Percentiles rank a stretch among this genome's conserved stretches.
phyloP scores from a whole-genome alignment of 192 early-diverging fungal genomes.

The Obelidium mucronatum region DNA sequence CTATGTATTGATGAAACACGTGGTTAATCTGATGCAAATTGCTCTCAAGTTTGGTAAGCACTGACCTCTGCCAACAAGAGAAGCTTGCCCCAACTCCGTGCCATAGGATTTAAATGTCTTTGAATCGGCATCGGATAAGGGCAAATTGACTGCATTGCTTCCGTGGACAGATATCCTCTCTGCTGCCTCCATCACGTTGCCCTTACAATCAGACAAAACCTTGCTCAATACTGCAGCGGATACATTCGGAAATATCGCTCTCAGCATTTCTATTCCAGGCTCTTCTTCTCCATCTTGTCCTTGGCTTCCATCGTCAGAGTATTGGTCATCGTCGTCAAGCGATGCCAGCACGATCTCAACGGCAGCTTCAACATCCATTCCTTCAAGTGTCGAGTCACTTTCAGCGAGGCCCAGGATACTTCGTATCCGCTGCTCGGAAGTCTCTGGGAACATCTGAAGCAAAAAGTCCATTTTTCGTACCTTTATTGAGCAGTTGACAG shows the following conservation, averaged over 20 bases:
- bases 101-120: no score
- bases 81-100: no score
- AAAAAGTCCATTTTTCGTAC: neutral
- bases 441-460: neutral
- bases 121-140: no score
- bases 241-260: neutral
- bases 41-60: neutral
- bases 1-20: neutral
- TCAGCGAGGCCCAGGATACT: no score
- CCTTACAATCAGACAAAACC: neutral
- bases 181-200: slow-evolving; percentile 2
- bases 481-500: no score
- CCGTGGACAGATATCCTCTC: slow-evolving; percentile 8
- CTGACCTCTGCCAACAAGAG: neutral
- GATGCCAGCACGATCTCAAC: slow-evolving; percentile 20
- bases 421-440: no score
- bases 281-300: neutral
- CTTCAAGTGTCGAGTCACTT: neutral
- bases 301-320: neutral
- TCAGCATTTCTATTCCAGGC: neutral
- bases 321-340: neutral
- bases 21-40: no score
- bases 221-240: neutral
- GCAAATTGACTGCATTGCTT: neutral
- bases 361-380: slow-evolving; percentile 4